phyloP scores from a whole-genome alignment of 2,329 filamentous ascomycete species.

The Ilyonectria mors-panacis region DNA sequence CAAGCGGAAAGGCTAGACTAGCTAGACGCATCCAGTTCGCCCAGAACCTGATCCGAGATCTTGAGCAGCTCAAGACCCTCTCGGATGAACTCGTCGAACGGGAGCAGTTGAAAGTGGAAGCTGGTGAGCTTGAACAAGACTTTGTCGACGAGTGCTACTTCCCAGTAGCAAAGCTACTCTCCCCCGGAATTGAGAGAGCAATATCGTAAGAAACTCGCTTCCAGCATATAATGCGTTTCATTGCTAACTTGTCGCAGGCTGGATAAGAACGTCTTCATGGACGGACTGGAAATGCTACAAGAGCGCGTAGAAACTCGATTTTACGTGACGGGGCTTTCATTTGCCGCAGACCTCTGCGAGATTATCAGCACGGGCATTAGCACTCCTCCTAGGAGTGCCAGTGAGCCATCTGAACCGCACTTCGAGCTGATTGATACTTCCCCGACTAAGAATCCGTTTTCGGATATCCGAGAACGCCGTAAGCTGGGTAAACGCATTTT shows the following conservation, averaged over 20 bases:
- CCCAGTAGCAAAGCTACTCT: slow-evolving; percentile 83
- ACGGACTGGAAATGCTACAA: slow-evolving; percentile 66
- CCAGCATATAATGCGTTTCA: slow-evolving; percentile 36
- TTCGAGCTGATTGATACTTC: slow-evolving; percentile 62
- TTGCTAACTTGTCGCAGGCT: slow-evolving; percentile 66
- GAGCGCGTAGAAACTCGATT: slow-evolving; percentile 67
- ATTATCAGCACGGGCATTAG: slow-evolving; percentile 69
- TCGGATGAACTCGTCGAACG: slow-evolving; percentile 80
- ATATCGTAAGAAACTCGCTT: slow-evolving; percentile 75
- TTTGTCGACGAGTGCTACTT: slow-evolving; percentile 94
- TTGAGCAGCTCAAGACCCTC: slow-evolving; percentile 81
- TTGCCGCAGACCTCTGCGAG: slow-evolving; percentile 70
- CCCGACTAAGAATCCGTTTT: slow-evolving; percentile 66
- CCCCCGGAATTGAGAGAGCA: slow-evolving; percentile 84
- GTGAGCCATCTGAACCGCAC: slow-evolving; percentile 46
- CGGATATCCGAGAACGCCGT: slow-evolving; percentile 84
- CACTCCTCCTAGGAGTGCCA: slow-evolving; percentile 51
- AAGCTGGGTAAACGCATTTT: slow-evolving; percentile 92
- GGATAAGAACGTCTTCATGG: slow-evolving; percentile 74
- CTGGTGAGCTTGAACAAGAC: slow-evolving; percentile 81
- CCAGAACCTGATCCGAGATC: slow-evolving; percentile 79
- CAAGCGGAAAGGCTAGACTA: slow-evolving; percentile 83
- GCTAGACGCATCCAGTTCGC: slow-evolving; percentile 91
- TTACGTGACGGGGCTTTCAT: slow-evolving; percentile 71
- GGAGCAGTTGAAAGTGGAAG: slow-evolving; percentile 83